These are phyloP conservation scores for Arxiozyma telluris DNA, from an alignment of 1,139 yeast genomes.

Conservation along the genomic window DNA sequence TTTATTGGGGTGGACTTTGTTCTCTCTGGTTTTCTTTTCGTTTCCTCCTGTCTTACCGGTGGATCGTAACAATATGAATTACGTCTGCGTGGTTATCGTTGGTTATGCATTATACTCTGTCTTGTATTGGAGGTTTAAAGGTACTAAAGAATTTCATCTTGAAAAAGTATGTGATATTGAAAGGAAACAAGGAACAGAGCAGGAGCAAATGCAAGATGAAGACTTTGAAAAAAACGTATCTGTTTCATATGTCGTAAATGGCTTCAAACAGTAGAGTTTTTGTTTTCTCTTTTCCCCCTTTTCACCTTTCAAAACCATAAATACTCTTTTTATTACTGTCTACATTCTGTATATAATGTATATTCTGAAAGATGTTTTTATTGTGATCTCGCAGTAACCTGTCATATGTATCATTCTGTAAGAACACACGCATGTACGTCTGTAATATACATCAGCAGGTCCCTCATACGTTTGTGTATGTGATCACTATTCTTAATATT, in stretches of 20 bases:
- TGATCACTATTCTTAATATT: too few species aligned
- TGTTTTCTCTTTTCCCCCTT: too few species aligned
- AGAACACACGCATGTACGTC: too few species aligned
- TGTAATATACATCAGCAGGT: too few species aligned
- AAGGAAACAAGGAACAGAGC: conserved; percentile 3
- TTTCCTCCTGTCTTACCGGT: conserved; percentile 64
- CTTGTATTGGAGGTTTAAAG: conserved; percentile 45
- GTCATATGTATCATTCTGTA: too few species aligned
- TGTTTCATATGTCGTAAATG: neutral
- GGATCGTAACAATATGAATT: conserved; percentile 55
- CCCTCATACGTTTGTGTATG: too few species aligned
- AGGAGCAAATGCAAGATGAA: conserved; percentile 6
- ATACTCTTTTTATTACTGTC: too few species aligned
- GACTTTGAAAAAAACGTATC: neutral
- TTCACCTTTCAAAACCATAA: too few species aligned
- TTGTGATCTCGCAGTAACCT: too few species aligned
- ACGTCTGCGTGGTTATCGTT: conserved; percentile 57
- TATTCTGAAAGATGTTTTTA: neutral
- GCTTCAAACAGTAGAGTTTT: neutral
- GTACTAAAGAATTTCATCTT: conserved; percentile 32
- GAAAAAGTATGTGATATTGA: conserved; percentile 8
- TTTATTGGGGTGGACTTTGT: conserved; percentile 49
- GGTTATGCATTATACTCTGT: conserved; percentile 47
- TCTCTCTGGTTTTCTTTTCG: conserved; percentile 55
- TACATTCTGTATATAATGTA: neutral